Evolutionary conservation across 805 yeast species (phyloP), one percentile per base, ranked within the genome.

Genomic region (Peterozyma toletana): DNA sequence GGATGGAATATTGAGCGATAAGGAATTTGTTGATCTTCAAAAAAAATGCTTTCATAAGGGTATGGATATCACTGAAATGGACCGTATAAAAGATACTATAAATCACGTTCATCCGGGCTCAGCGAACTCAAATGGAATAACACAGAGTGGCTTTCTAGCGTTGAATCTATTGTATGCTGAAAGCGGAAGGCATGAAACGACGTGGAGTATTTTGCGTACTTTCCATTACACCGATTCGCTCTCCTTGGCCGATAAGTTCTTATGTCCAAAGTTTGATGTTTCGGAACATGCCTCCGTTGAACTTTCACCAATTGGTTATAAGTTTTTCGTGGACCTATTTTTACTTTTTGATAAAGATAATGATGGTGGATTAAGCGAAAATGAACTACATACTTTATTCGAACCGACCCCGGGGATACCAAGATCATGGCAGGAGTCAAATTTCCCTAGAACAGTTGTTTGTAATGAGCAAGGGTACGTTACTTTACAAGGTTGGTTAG

Each of bases 401-500:
- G 74, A 76, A 40, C 95, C 96, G 0, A 91, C 98, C 0, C 97
- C 99, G 0, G 98, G 97, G 0, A 71, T 89, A 1, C 99, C 99
- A 0, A 71, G 71, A 45, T 67, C 85, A 7, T 93, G 99, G 99
- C 70, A 72, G 33, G 89, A 86, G 11, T 75, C 86, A 0, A 81
- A 81, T 50, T 93, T 93, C 56, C 99, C 99, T 0, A 68, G 74
- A 21, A 78, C 95, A 1, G 86, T 95, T 10, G 96, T 91, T 1
- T 77, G 95, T 42, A 90, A 89, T 57, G 96, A 89, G 50, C 82
- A 80, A 49, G 97, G 96, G 0, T 76, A 80, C 57, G 89, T 93
- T 3, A 88, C 98, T 0, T 63, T 93, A 27, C 99, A 95, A 64
- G 99, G 99, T 2, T 93, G 99, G 99, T 65, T 93, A 34, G 99